phyloP scores from a whole-genome alignment of 345 rosid species.

The Angophora floribunda region DNA sequence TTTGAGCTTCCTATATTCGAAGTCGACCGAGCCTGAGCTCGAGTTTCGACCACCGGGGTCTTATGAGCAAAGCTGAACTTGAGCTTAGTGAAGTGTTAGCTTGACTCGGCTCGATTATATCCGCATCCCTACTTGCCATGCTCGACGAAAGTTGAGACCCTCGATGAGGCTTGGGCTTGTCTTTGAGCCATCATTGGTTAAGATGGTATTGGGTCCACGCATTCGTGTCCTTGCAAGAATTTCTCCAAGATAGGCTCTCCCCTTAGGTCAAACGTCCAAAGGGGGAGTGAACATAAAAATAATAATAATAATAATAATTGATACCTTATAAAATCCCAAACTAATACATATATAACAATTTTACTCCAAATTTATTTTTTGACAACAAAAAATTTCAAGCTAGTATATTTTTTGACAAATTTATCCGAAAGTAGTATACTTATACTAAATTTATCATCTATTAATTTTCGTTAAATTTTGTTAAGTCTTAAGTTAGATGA shows the following conservation, averaged over 20 bases:
- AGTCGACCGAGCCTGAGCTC: no score
- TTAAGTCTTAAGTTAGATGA: no score
- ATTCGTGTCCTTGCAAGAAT: fast-evolving
- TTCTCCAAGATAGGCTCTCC: fast-evolving
- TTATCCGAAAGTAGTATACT: no score
- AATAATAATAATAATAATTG: no score
- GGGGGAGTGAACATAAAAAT: background rate
- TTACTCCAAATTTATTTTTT: no score
- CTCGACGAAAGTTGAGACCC: background rate
- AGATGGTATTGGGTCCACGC: background rate
- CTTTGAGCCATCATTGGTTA: background rate
- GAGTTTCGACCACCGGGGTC: fast-evolving
- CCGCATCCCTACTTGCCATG: background rate
- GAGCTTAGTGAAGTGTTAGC: fast-evolving
- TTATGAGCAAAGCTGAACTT: fast-evolving
- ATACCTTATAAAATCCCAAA: no score
- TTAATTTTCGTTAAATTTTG: no score
- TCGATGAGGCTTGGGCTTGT: background rate
- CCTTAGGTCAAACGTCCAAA: background rate
- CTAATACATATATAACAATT: no score
- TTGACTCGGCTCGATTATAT: background rate
- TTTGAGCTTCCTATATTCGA: background rate
- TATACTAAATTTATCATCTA: no score
- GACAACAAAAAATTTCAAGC: no score
- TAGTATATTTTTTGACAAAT: no score